phyloP scores from a whole-genome alignment of 1,139 yeast genomes.

The Saccharomyces pastorianus region DNA sequence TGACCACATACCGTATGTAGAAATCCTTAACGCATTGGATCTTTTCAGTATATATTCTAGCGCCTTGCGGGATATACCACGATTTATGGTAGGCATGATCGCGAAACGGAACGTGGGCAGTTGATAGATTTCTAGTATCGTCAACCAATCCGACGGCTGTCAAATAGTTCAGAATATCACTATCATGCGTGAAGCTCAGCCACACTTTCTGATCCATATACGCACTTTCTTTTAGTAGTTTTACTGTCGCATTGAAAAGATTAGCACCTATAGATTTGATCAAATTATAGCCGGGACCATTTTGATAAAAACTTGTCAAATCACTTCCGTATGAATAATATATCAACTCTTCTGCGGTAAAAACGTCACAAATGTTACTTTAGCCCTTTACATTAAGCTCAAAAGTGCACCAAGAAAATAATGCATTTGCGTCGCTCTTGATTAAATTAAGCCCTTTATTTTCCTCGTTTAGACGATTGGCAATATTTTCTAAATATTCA shows the following conservation, averaged over 20 bases:
- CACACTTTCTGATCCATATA: conserved; percentile 4
- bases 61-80: conserved; percentile 46
- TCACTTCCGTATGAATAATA: no score
- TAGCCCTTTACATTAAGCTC: conserved; percentile 48
- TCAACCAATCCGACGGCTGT: conserved; percentile 46
- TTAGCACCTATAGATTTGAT: conserved; percentile 43
- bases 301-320: no score
- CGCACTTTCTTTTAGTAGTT: conserved; percentile 21
- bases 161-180: conserved; percentile 44
- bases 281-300: conserved; percentile 17
- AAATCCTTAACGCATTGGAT: conserved; percentile 15
- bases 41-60: conserved; percentile 46
- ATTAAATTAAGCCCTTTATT: conserved; percentile 40
- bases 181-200: conserved; percentile 52
- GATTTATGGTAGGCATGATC: conserved; percentile 16
- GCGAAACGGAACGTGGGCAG: conserved; percentile 38
- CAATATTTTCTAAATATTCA: no score
- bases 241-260: conserved; percentile 40
- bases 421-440: conserved; percentile 35
- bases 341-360: no score
- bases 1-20: no score
- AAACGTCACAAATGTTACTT: conserved; percentile 41
- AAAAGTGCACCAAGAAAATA: conserved; percentile 48
- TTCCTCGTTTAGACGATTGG: conserved; percentile 10
- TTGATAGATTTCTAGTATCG: conserved; percentile 14